Base-by-base conservation (phyloP, 1,284 basidiomycete species). In the Mycena sp. region DNA sequence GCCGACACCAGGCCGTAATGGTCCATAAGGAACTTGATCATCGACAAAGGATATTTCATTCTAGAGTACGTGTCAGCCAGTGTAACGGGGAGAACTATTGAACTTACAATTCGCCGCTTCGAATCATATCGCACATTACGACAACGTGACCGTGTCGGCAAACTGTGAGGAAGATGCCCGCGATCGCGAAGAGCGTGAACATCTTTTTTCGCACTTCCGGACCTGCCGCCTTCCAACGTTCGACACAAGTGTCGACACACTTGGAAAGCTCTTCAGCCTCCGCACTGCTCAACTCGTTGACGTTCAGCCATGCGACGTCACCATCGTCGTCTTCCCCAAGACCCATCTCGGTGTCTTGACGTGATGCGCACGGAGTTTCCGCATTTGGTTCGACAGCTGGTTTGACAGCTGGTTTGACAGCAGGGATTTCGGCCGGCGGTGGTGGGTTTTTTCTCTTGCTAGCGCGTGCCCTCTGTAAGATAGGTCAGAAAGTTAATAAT, bases 181-280 rank as follows among this genome's bases (percentile, higher is more conserved):
- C 73, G 50, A 78, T 73, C 0, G 73, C 29, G 32, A 35, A 35
- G 32, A 35, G 32, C 9, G 9, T 35, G 32, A 35, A 35, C 32
- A 35, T 35, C 14, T 71, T 69, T 62, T 77, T 78, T 37, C 67
- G 69, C 10, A 70, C 66, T 12, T 79, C 76, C 0, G 73, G 67
- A 6, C 70, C 67, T 0, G 74, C 76, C 4, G 73, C 74, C 43
- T 73, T 72, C 77, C 77, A 79, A 28, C 77, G 70, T 17, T 71
- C 59, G 1, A 75, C 66, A 60, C 77, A 78, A 10, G 57, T 48
- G 26, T 63, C 58, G 14, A 69, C 58, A 32, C 52, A 52, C 6
- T 56, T 14, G n/a, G 23, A 16, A 32, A 53, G 25, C n/a, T 57
- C 21, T 19, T 59, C 46, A 17, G 63, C 45, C 17, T 56, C 57